Conservation (phyloP, 164 flowering plant genomes). For the Echeveria elegans region DNA sequence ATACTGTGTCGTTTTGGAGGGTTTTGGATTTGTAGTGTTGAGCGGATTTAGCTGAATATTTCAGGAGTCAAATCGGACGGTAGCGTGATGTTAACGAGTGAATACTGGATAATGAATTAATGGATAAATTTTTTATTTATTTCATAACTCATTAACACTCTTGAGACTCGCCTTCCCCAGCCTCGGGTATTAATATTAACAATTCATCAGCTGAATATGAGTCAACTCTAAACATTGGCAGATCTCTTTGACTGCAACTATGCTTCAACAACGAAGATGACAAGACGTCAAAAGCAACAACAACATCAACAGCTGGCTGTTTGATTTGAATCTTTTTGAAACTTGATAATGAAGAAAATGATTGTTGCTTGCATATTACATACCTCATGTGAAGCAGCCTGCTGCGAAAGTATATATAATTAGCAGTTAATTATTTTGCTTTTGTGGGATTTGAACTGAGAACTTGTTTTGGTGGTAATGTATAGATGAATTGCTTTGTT, state of each 20-base stretch:
- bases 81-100: no score
- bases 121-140: no score
- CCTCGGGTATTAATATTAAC: no score
- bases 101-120: no score
- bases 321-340: conserved; percentile 19
- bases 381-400: neutral
- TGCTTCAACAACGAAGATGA: conserved; percentile 46
- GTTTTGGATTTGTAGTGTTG: no score
- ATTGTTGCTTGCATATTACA: neutral
- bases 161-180: no score
- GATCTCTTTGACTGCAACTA: conserved; percentile 36
- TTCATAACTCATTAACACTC: no score
- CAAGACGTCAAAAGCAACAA: conserved; percentile 20
- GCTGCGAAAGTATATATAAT: neutral
- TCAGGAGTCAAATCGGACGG: no score
- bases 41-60: no score
- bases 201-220: conserved; percentile 13
- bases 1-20: no score
- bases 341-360: neutral
- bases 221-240: conserved; percentile 18
- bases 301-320: conserved; percentile 64
- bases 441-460: neutral
- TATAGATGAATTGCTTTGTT: no score
- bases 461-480: neutral
- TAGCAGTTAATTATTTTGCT: neutral